Base-by-base conservation (phyloP, 371 early-diverging fungal species). In the Amoeboaphelidium protococcarum region DNA sequence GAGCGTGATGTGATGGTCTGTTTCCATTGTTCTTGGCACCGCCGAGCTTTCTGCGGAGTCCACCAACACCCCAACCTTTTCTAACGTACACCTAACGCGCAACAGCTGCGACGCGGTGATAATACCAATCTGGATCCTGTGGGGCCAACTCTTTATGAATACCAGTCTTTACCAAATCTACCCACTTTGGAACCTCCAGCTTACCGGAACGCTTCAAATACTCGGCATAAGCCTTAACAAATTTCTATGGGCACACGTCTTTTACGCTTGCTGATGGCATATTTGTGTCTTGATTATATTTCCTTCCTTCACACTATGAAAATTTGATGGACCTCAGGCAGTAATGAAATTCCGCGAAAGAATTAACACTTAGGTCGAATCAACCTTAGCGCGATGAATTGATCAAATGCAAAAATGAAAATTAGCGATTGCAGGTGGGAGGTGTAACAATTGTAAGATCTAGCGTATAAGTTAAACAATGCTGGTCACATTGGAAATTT, bases 101-200 rank as follows among this genome's bases (percentile, higher is more conserved):
- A 60, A 92, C 76, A 50, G 88, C 72, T 49, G 97, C 86, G 53
- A 87, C 88, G 60, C 92, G 87, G 55, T 87, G 66, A 72, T 83
- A 96, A 82, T 74, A 96, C 94, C 94, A 96, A 74, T 96, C 94
- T 52, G 84, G 82, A 60, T 96, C 91, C 67, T 83, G 80, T 44
- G 94, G 94, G 60, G 83, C 82, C 52, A 86, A 72, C 71, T 91
- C 90, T 78, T 89, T 91, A 81, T 66, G 72, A 58, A 84, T 71
- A 55, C 76, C 87, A 57, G 94, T 90, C 79, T 96, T 96, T 71
- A 86, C 91, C 59, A 88, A 66, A 66, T 96, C 91, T 55, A 87
- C 84, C 92, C 91, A 92, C 71, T 78, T 81, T 65, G 94, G 97
- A 58, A 96, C 80, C 60, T 83, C 82, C 64, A 96, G 78, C 77